Evolutionary conservation across 805 yeast species (phyloP), one percentile per base, ranked within the genome.

Genomic region (Millerago galiae): DNA sequence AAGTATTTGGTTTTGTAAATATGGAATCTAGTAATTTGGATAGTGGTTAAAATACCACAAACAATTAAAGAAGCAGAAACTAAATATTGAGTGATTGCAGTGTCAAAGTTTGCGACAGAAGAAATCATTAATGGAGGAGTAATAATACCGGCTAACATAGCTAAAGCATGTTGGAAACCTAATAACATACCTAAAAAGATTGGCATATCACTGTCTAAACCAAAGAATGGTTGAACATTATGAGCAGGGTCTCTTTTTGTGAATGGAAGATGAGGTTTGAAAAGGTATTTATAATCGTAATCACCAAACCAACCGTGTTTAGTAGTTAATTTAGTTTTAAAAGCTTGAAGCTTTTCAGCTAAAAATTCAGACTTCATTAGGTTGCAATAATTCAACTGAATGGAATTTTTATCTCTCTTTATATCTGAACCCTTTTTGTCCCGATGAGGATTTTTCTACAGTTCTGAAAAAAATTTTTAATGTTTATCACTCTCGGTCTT

Each of bases 131-230:
- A 65, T 3, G 95, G 91, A 8, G 96, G 95, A 8, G 93, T 69
- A 30, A 84, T 83, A 39, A 89, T 76, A 55, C 96, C 96, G 13
- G 96, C 96, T 65, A 89, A 66, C 96, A 90, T 89, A 21, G 96
- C 79, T 50, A 89, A 62, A 1, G 95, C 67, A 59, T 89, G 97
- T 66, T 89, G 96, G 48, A 89, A 71, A 14, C 97, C 96, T 28
- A 90, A 72, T 10, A 89, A 43, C 44, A 83, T 60, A 1, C 95
- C 95, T 44, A 89, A 67, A 8, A 83, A 52, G n/a, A 88, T 52
- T 1, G 97, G 97, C 77, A 90, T 80, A 2, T 80, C 86, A 35
- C 81, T 77, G 58, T 88, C 70, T 39, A 89, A 63, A 5, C 93
- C 88, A 54, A 88, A 90, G 63, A 89, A 89, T 0, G 95, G 95